Evolutionary conservation across 1,139 yeast species (phyloP).

Genomic region (Candida frijolesensis): DNA sequence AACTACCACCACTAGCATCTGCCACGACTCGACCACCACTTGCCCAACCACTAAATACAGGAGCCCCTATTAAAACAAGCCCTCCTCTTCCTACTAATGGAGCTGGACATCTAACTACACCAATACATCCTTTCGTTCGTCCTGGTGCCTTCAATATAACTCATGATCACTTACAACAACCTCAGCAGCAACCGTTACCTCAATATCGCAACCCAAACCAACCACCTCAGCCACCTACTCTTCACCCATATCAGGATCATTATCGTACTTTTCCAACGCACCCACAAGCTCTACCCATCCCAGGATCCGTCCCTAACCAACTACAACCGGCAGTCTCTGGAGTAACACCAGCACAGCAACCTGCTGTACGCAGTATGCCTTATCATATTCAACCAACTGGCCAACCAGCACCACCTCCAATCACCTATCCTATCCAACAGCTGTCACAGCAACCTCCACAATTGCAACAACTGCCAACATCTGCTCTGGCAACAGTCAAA

Average conservation of each 20-base stretch:
- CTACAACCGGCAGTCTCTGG: not conserved
- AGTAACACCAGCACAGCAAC: not conserved
- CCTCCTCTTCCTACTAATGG: not conserved
- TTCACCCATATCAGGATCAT: not conserved
- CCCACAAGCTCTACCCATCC: not conserved
- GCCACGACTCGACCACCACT: not conserved
- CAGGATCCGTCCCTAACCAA: slow-evolving; percentile 2
- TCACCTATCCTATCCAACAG: not conserved
- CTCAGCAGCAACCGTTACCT: not conserved
- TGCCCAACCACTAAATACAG: not conserved
- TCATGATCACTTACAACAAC: not conserved
- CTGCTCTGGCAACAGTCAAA: not conserved
- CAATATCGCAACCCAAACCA: not conserved
- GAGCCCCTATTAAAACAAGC: not conserved
- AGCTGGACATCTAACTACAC: not conserved
- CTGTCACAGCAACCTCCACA: not conserved
- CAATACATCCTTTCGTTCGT: not conserved
- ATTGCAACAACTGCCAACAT: not conserved
- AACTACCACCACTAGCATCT: not conserved
- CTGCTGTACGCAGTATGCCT: not conserved
- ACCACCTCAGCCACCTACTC: not conserved
- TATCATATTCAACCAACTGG: not conserved
- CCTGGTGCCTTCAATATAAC: not conserved
- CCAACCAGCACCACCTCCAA: not conserved
- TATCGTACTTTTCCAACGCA: not conserved